These are phyloP conservation scores for Leishmania martiniquensis DNA, from an alignment of 208 protist species.

Conservation along the genomic window DNA sequence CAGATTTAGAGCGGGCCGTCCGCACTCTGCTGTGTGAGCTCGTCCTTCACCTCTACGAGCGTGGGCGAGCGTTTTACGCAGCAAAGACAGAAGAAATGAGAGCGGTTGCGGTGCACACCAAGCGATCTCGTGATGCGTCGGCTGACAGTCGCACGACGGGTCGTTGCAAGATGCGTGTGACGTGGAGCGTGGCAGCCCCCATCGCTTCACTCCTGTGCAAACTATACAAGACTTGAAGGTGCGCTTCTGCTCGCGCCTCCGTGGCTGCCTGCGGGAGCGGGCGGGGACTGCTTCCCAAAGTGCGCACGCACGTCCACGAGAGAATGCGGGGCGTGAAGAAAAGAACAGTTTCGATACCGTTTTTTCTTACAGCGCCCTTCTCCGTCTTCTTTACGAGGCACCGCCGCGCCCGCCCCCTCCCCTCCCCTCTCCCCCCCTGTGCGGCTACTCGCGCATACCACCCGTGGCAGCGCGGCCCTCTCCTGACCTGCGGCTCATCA, in stretches of 20 bases:
- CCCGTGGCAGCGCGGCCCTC: neutral
- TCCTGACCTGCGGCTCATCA: neutral
- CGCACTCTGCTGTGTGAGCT: conserved; percentile 25
- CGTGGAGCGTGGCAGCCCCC: conserved; percentile 42
- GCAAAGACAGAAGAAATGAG: neutral
- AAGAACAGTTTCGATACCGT: neutral
- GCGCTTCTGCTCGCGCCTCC: neutral
- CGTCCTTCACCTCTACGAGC: conserved; percentile 24
- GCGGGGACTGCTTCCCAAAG: neutral
- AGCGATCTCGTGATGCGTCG: neutral
- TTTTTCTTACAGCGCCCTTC: neutral
- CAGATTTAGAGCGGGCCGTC: conserved; percentile 11
- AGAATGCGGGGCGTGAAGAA: neutral
- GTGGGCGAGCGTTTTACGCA: conserved; percentile 26
- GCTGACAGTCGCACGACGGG: neutral
- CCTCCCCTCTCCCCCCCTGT: neutral
- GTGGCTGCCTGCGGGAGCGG: neutral
- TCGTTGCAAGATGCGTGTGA: conserved; percentile 13
- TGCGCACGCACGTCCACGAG: neutral
- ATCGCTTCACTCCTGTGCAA: conserved; percentile 9
- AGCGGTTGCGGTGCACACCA: neutral
- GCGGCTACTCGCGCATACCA: neutral
- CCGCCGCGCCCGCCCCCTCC: neutral
- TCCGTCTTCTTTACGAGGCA: neutral
- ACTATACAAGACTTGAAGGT: conserved; percentile 3